Percentiles rank a stretch among this genome's conserved stretches.
Evolutionary conservation across 345 rosid species (phyloP).

Genomic region (Laguncularia racemosa): DNA sequence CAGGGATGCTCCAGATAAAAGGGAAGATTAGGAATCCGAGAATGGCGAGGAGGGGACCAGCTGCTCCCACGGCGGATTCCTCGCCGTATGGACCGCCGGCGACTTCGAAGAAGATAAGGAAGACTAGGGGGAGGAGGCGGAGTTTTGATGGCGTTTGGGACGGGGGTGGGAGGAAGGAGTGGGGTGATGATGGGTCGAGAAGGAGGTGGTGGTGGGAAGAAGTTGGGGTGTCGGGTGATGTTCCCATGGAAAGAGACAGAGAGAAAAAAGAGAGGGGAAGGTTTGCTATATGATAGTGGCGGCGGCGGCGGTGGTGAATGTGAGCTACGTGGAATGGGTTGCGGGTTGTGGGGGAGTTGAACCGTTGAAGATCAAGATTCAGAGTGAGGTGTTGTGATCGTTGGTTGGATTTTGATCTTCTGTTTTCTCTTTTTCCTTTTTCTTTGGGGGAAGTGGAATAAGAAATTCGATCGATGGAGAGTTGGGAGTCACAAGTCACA

Average conservation of each 20-base stretch:
- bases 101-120: slow-evolving; percentile 63
- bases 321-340: no score
- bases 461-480: no score
- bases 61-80: slow-evolving; percentile 52
- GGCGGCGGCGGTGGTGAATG: no score
- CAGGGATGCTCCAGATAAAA: slow-evolving; percentile 64
- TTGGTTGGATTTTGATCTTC: no score
- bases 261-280: not conserved
- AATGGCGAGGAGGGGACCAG: slow-evolving; percentile 48
- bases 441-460: no score
- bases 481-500: no score
- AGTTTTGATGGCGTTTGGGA: slow-evolving; percentile 28
- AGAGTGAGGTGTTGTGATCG: no score
- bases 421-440: no score
- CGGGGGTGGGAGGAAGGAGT: not conserved
- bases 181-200: not conserved
- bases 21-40: slow-evolving; percentile 62
- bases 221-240: slow-evolving; percentile 2
- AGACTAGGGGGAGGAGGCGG: slow-evolving; percentile 47
- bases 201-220: slow-evolving; percentile 2
- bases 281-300: no score
- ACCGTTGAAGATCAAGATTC: no score
- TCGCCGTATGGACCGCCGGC: slow-evolving; percentile 64
- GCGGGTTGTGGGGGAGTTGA: no score
- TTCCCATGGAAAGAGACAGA: slow-evolving; percentile 1